Evolutionary conservation across 2,329 filamentous ascomycete genomes (phyloP), one percentile per base, ranked within the genome.

Genomic region (Furcasterigmium furcatum): DNA sequence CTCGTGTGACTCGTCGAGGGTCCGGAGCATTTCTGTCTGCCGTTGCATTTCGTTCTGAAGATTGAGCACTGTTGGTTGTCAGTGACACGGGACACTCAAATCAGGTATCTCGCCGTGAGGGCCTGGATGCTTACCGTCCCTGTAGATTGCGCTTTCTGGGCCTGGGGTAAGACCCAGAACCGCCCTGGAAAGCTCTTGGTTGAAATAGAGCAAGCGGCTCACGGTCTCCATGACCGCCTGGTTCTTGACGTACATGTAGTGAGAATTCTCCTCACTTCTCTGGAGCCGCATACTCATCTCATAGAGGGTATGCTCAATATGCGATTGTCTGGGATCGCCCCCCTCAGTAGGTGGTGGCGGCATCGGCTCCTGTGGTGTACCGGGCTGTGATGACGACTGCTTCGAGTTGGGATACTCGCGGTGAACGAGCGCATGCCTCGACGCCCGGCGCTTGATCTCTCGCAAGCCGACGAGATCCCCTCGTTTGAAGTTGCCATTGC

Each of bases 361-460:
- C 66, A 91, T 85, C 9, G 88, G 80, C 60, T 96, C 91, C 20
- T 88, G 83, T 2, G 91, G 87, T n/a, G 88, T 89, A 13, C 88
- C 88, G 9, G 89, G 86, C 57, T 94, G 90, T 20, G 90, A 88
- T 14, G 79, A 75, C 42, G 80, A 78, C 34, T 86, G 75, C 61
- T 95, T 95, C 48, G 87, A 84, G 47, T 80, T 80, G 52, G 84
- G 87, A 68, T 94, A 96, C 13, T 97, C 94, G 55, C 92, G 83
- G 62, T 97, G 91, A 20, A 96, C 95, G 45, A 97, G 76, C 20
- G 92, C 87, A 69, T 97, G 94, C 50, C 94, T 80, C 29, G 92
- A 97, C 16, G 94, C 92, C 49, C 94, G 82, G 50, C 94, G 86
- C 68, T 96, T 96, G 67, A 99, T 99, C 62, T 99, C 94, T 36